These are phyloP conservation scores for Talaromyces sp. DNA, from an alignment of 2,329 filamentous ascomycete genomes.

Conservation along the genomic window DNA sequence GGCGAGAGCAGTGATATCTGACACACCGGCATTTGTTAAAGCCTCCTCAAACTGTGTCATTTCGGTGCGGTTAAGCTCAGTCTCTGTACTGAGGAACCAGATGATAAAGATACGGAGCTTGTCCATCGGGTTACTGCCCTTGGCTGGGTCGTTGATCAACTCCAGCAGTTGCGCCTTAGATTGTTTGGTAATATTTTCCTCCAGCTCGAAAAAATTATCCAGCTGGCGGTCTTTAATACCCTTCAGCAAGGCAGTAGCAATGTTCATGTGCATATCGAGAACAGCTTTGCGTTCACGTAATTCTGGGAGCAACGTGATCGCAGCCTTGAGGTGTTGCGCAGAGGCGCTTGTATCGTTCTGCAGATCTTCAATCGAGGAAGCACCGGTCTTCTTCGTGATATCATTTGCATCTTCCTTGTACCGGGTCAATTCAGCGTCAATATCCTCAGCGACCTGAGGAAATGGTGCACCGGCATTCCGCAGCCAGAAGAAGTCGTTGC, in stretches of 20 bases:
- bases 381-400: constrained; percentile 92
- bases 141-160: constrained; percentile 75
- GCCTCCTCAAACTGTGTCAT: constrained; percentile 86
- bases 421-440: constrained; percentile 86
- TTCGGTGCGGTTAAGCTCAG: constrained; percentile 79
- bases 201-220: constrained; percentile 93
- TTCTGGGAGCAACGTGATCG: constrained; percentile 89
- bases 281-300: constrained; percentile 88
- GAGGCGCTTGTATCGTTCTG: constrained; percentile 86
- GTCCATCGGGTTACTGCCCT: constrained; percentile 81
- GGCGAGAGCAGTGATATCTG: constrained; percentile 74
- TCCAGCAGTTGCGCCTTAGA: constrained; percentile 87
- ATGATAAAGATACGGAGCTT: constrained; percentile 95
- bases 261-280: constrained; percentile 99
- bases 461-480: constrained; percentile 90
- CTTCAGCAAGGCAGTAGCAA: constrained; percentile 74
- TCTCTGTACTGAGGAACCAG: constrained; percentile 93
- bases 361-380: constrained; percentile 87
- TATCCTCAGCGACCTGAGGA: constrained; percentile 93
- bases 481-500: constrained; percentile 95
- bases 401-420: constrained; percentile 96
- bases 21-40: constrained; percentile 69
- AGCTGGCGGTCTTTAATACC: constrained; percentile 94
- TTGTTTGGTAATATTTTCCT: constrained; percentile 90
- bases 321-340: constrained; percentile 92